These are phyloP conservation scores for Candida arabinofermentans DNA, from an alignment of 805 yeast genomes.

Conservation along the genomic window DNA sequence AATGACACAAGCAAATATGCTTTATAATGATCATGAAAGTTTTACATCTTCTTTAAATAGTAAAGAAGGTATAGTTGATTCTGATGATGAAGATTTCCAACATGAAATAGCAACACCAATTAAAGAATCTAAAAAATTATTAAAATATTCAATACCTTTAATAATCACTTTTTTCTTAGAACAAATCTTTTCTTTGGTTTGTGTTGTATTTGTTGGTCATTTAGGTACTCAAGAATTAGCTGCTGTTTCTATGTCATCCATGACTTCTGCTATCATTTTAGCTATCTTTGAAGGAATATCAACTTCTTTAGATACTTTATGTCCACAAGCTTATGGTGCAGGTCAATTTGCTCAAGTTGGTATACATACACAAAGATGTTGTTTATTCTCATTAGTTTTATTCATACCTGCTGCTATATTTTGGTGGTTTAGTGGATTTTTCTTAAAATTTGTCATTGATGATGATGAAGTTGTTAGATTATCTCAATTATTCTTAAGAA, in stretches of 20 bases:
- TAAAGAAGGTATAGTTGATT: slow-evolving; percentile 6
- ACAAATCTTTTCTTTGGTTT: slow-evolving; percentile 57
- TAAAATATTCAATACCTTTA: slow-evolving; percentile 50
- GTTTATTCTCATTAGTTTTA: slow-evolving; percentile 52
- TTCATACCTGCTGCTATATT: slow-evolving; percentile 57
- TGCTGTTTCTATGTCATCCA: slow-evolving; percentile 70
- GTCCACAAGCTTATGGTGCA: slow-evolving; percentile 78
- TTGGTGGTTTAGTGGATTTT: slow-evolving; percentile 58
- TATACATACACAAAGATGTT: slow-evolving; percentile 61
- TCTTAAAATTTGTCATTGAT: slow-evolving; percentile 41
- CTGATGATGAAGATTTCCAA: slow-evolving; percentile 31
- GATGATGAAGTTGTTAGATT: slow-evolving; percentile 42
- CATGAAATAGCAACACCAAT: slow-evolving; percentile 22
- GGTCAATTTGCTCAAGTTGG: slow-evolving; percentile 63
- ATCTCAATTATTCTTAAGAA: slow-evolving; percentile 54
- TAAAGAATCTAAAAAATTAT: slow-evolving; percentile 32
- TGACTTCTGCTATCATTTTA: slow-evolving; percentile 74
- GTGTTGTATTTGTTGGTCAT: slow-evolving; percentile 75
- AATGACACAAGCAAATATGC: slow-evolving; percentile 22
- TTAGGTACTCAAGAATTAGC: slow-evolving; percentile 70
- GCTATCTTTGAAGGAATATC: slow-evolving; percentile 75
- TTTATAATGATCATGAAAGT: slow-evolving; percentile 22
- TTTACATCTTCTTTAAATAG: slow-evolving; percentile 7
- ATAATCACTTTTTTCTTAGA: slow-evolving; percentile 65
- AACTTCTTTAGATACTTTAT: slow-evolving; percentile 71